Base-by-base conservation (phyloP, 169 alveolate genomes). In the Miamiensis avidus region DNA sequence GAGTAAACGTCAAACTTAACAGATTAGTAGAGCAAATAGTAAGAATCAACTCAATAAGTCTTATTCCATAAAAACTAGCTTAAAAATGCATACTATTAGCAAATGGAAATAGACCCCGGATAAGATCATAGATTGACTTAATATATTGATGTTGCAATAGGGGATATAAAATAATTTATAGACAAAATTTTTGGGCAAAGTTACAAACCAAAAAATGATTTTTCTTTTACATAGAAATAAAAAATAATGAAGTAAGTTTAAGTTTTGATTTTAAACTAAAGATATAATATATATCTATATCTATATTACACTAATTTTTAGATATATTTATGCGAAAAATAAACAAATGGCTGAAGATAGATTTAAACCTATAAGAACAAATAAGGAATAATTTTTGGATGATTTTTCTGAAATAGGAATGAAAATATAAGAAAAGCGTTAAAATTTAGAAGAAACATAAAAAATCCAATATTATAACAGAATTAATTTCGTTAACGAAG, bases 381-480 rank as follows among this genome's bases (percentile, higher is more conserved):
- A n/a, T n/a, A 78, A 30, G 34, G 28, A 78, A 31, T 33, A 78
- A 34, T 78, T 65, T 1, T 69, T 74, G 15, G 32, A 33, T 33
- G 83, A 65, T 1, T 34, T 32, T 1, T 29, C 29, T 25, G 83
- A 78, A 33, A 30, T 33, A 65, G 65, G 64, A 65, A 15, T 73
- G 28, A 73, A 26, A 73, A 15, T 26, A n/a, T 73, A 73, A 73
- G 26, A 15, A 73, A 15, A 6, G 26, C 6, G 76, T 15, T 73
- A 6, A 73, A 29, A 73, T 4, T 29, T 29, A 4, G 31, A 73
- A 15, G 76, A n/a, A 73, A 49, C 34, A 33, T 33, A 4, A 79
- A 49, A 79, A n/a, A n/a, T 79, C 29, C n/a, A 79, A 79, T 29
- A 29, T 0, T 75, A 79, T 49, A 79, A 79, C 29, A 79, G 84